Evolutionary conservation across 257 asterid genomes (phyloP), one percentile per base, ranked within the genome.

Genomic region (Solanum chilense): DNA sequence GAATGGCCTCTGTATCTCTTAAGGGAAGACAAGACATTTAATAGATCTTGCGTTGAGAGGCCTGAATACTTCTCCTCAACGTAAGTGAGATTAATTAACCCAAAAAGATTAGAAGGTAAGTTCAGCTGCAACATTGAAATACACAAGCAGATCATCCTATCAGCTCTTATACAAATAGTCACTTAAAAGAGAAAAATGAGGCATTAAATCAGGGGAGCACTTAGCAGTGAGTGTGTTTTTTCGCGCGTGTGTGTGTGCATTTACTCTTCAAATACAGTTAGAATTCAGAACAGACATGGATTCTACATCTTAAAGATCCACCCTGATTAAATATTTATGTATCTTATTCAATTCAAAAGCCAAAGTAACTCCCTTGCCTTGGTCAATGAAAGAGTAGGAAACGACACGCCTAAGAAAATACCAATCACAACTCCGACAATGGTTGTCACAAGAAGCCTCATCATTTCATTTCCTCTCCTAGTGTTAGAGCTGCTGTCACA

Each of bases 41-140:
- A 89, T 77, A 95, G 88, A 18, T 98, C 95, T 89, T 94, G 98
- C 69, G 97, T 90, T 33, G 99, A 94, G 88, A 94, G 87, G 60
- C 98, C 98, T 1, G 99, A 93, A 91, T 94, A 92, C 92, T 93
- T 95, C 89, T 92, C 98, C 88, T 94, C 98, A 9, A 94, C 77
- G 85, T 91, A 92, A 39, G 94, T 71, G 76, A 91, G 93, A 89
- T 95, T 96, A 83, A 94, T 91, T 9, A 95, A 91, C 23, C 95
- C 92, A 41, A 94, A 92, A 87, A 94, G 88, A 87, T 88, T 90
- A 25, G 95, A 88, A 29, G 98, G 88, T 62, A 92, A 45, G 87
- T 90, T 90, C 90, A 90, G 91, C 98, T 95, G 93, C 29, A 90
- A 87, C 56, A 85, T 68, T 82, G 56, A 88, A 44, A 81, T 52